Percentiles rank a stretch among this genome's conserved stretches.
Evolutionary conservation across 257 asterid genomes (phyloP).

Genomic region (Gentiana straminea): DNA sequence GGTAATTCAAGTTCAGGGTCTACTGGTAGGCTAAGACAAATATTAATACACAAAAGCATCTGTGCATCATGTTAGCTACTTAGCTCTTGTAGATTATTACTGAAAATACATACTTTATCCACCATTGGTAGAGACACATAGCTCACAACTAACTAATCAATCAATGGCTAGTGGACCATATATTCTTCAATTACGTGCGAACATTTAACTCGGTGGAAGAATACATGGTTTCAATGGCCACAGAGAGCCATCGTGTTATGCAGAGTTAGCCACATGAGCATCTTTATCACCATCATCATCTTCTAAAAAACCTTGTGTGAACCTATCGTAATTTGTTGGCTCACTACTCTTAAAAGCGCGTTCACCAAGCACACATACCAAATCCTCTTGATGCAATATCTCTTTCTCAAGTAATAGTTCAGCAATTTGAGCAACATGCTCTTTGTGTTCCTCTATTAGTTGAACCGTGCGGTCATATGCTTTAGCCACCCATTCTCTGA

Average conservation of each 20-base stretch:
- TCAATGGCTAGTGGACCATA: no score
- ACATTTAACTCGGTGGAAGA: conserved; percentile 16
- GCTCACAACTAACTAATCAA: no score
- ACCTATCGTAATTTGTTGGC: conserved; percentile 55
- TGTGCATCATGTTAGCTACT: no score
- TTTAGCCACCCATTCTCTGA: conserved; percentile 61
- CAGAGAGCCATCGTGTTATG: conserved; percentile 28
- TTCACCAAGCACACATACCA: conserved; percentile 53
- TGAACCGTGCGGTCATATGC: conserved; percentile 55
- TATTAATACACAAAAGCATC: no score
- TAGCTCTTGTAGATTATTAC: no score
- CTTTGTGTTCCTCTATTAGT: conserved; percentile 66
- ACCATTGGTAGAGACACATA: no score
- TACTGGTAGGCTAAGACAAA: no score
- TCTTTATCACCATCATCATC: conserved; percentile 19
- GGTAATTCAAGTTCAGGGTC: no score
- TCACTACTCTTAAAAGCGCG: conserved; percentile 57
- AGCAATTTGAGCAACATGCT: conserved; percentile 57
- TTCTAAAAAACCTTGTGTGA: conserved; percentile 51
- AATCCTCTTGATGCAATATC: conserved; percentile 76
- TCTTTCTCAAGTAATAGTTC: conserved; percentile 74
- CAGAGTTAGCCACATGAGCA: conserved; percentile 16
- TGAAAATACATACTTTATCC: no score
- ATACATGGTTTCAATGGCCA: conserved; percentile 36
- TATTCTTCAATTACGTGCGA: no score